phyloP scores from a whole-genome alignment of 2,329 filamentous ascomycete genomes.

The Stachybotrys echinatus region DNA sequence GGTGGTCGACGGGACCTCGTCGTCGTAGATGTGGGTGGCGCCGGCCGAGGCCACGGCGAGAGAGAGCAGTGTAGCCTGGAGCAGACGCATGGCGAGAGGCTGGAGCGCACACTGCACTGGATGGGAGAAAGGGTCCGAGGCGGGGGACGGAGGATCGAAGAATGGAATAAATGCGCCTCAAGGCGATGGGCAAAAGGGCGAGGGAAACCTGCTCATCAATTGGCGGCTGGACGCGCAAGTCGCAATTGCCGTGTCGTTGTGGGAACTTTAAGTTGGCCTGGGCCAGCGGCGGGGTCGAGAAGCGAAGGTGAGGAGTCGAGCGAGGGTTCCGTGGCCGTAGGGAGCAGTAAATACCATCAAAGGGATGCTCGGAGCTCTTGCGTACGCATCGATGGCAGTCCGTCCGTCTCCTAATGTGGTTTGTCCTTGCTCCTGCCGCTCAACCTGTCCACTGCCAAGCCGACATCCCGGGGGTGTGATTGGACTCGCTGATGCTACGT shows the following conservation, averaged over 20 bases:
- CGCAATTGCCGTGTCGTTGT: not conserved
- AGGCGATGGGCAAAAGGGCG: not conserved
- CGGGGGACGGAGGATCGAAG: no score
- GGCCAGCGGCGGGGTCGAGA: not conserved
- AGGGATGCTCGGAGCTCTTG: no score
- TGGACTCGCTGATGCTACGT: not conserved
- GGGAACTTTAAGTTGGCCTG: not conserved
- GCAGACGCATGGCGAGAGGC: slow-evolving; percentile 21
- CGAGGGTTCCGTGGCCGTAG: not conserved
- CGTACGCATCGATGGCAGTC: not conserved
- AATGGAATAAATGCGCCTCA: not conserved
- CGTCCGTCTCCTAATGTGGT: not conserved
- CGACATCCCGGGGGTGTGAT: not conserved
- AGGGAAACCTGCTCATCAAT: not conserved
- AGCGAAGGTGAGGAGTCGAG: not conserved
- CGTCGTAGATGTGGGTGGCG: slow-evolving; percentile 19
- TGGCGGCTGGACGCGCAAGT: not conserved
- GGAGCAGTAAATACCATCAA: no score
- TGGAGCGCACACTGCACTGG: not conserved
- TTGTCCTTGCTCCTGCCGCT: not conserved
- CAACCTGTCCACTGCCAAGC: not conserved
- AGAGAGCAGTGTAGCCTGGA: slow-evolving; percentile 19
- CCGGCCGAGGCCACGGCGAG: slow-evolving; percentile 26
- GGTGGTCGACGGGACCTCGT: slow-evolving; percentile 31
- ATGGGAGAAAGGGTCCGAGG: not conserved